Evolutionary conservation across 2,329 filamentous ascomycete genomes (phyloP), one percentile per base, ranked within the genome.

Genomic region (Diaporthe citrichinensis): DNA sequence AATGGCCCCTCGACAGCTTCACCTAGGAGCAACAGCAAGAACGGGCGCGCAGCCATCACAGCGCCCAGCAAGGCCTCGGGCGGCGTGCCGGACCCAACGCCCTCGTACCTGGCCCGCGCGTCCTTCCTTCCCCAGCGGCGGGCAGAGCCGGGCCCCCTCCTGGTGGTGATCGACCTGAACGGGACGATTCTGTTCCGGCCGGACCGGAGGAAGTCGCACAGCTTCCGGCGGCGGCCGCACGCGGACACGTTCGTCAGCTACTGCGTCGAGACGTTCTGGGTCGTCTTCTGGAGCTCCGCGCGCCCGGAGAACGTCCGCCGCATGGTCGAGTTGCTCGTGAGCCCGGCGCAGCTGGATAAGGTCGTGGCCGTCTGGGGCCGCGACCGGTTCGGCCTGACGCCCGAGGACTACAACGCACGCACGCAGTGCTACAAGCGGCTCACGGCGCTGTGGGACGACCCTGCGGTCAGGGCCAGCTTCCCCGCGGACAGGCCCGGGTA

Each of bases 261-360:
- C 82, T 90, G 96, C 78, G 88, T 98, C 79, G 84, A 90, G 17
- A 92, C 92, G 75, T 96, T 97, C 86, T 87, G 88, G 71, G 93
- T 98, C 41, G 95, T 95, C 85, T 91, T 98, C 75, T 99, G 96
- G 95, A 98, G 96, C 1, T 98, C 95, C 9, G 95, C 96, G 0
- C 90, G 89, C 28, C 92, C 92, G 0, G 84, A 89, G 1, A 98
- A 97, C 78, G 95, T 98, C 20, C 78, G 84, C 12, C 85, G 85
- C 49, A 94, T 98, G 88, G 91, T 94, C 77, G 84, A 86, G 3
- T 85, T 90, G 67, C 88, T 98, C 0, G 88, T 98, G 75, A 86
- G 88, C 0, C 83, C 85, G 0, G 81, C 87, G 1, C 88, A 93
- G 78, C 86, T 86, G 44, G 74, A 84, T 0, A 83, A 87, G 34